A percentile compares a stretch with the other conserved stretches of the same genome.
Conservation (phyloP, 2,329 filamentous ascomycete genomes). For the Cladosporium phlei region DNA sequence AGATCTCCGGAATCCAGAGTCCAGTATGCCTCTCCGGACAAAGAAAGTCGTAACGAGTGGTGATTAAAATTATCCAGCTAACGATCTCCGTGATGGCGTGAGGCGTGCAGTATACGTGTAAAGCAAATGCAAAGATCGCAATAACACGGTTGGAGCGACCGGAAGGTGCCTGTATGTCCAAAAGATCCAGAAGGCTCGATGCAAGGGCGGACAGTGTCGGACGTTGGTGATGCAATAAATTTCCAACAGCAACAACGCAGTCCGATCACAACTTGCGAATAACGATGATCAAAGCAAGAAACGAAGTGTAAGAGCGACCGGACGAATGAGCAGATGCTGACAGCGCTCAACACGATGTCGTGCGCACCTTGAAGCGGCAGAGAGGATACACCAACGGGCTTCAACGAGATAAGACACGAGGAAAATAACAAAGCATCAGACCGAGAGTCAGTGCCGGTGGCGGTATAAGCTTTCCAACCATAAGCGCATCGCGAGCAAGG, state of each 20-base stretch:
- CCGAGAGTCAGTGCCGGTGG: constrained; percentile 6
- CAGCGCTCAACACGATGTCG: constrained; percentile 1
- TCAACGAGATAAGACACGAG: constrained; percentile 6
- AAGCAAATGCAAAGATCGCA: not conserved
- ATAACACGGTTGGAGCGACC: not conserved
- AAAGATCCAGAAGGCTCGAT: not conserved
- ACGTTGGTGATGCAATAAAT: constrained; percentile 4
- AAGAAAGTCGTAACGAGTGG: constrained; percentile 4
- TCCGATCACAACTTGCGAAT: not conserved
- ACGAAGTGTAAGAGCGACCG: too few species aligned
- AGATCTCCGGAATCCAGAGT: not conserved
- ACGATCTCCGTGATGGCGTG: not conserved
- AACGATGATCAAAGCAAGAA: too few species aligned
- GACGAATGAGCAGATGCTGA: not conserved
- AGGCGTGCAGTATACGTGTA: not conserved
- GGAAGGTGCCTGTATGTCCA: not conserved
- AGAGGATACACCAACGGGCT: not conserved
- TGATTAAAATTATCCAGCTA: not conserved
- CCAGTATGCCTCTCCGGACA: not conserved
- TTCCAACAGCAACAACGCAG: not conserved
- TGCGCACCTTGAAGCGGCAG: constrained; percentile 1
- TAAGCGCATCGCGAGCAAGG: constrained; percentile 6
- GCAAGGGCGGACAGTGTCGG: not conserved
- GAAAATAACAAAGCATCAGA: not conserved
- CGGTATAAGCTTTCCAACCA: constrained; percentile 11